Evolutionary conservation across 371 early-diverging fungal species (phyloP), one percentile per base, ranked within the genome.

Genomic region (Apophysomyces trapeziformis): DNA sequence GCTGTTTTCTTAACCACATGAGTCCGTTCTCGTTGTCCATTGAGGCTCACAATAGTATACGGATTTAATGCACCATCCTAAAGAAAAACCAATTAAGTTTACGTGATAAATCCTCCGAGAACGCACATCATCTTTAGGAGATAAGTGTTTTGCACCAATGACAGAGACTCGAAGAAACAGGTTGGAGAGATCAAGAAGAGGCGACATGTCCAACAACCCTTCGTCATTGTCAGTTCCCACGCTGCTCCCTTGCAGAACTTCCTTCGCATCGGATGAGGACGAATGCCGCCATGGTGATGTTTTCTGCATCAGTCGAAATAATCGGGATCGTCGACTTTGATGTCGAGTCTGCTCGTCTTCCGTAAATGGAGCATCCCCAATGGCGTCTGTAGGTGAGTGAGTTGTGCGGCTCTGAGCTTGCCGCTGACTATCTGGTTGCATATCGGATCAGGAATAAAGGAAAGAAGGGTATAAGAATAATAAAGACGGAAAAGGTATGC

Each of bases 11-110:
- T 68, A n/a, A 76, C 67, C 8, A 73, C 75, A 59, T 82, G 75
- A 56, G 83, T 82, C 18, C 77, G 71, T 56, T 82, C 76, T 43
- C 71, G 64, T 14, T 71, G 73, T 14, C 82, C 79, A 56, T 73
- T 78, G 44, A 68, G 74, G 12, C 73, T 61, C 1, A 82, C 69
- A 16, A 72, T 63, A 1, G 68, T 77, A 70, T 72, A 82, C 2
- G 79, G 70, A 67, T 74, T 76, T 21, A 69, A 59, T 13, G 63
- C 26, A 43, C 58, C 66, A 39, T 65, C 58, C 77, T 80, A 67
- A 56, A 43, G 21, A 41, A 13, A 61, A 18, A 35, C 18, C 7
- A 56, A 18, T 36, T 44, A 45, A 44, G 9, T 45, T 38, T 56
- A 35, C 56, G 6, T 59, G 41, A n/a, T 46, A 57, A 37, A 56